phyloP scores from a whole-genome alignment of 345 rosid species.

The Draba incana region DNA sequence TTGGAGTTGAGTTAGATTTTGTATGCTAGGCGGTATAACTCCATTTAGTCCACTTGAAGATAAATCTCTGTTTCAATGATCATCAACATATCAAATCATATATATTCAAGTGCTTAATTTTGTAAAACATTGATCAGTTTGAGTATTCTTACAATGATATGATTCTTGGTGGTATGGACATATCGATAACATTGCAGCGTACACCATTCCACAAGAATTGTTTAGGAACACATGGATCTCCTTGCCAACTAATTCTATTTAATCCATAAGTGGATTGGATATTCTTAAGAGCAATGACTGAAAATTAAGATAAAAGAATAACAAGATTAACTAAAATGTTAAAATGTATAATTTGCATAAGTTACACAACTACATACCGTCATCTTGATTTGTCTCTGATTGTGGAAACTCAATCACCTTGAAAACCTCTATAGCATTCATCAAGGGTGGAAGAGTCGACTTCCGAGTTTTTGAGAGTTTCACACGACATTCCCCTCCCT shows the following conservation, averaged over 20 bases:
- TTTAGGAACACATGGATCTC: conserved; percentile 53
- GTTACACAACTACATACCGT: neutral
- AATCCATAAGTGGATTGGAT: conserved; percentile 45
- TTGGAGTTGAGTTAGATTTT: conserved; percentile 38
- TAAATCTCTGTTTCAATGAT: conserved; percentile 39
- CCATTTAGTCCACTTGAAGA: conserved; percentile 48
- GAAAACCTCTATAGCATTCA: conserved; percentile 36
- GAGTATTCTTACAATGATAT: conserved; percentile 47
- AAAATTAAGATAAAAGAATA: neutral
- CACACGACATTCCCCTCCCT: conserved; percentile 11
- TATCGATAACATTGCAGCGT: conserved; percentile 33
- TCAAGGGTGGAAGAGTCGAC: conserved; percentile 26
- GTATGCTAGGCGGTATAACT: conserved; percentile 37
- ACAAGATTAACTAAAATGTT: neutral
- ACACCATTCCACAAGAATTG: conserved; percentile 43
- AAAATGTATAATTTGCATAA: too few species aligned
- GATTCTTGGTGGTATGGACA: conserved; percentile 43
- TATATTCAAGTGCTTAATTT: neutral
- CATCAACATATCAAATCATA: conserved; percentile 1
- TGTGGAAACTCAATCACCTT: conserved; percentile 14
- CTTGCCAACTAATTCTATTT: conserved; percentile 47
- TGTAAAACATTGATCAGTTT: neutral
- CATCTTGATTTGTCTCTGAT: conserved; percentile 23
- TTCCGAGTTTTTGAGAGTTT: conserved; percentile 10
- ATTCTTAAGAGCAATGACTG: conserved; percentile 47